These are phyloP conservation scores for Boletellus ananas DNA, from an alignment of 768 basidiomycete genomes.

Conservation along the genomic window DNA sequence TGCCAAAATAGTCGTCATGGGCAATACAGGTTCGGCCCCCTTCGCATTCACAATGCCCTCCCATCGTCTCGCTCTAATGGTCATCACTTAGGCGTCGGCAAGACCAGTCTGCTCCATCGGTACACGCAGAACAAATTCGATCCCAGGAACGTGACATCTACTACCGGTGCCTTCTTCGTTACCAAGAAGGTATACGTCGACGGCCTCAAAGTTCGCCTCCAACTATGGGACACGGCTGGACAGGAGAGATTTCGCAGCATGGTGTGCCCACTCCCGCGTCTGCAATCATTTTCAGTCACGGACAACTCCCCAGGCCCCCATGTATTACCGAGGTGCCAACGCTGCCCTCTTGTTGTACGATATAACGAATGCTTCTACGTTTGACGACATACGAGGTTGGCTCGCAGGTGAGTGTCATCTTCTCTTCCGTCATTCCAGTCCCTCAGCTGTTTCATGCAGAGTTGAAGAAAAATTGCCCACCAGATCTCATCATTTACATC, in stretches of 20 bases:
- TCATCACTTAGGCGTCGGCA: constrained; percentile 68
- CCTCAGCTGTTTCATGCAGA: constrained; percentile 42
- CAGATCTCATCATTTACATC: constrained; percentile 90
- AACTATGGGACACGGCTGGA: constrained; percentile 92
- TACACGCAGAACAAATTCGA: constrained; percentile 91
- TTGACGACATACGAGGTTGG: constrained; percentile 91
- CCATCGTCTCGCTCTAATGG: constrained; percentile 17
- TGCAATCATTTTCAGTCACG: constrained; percentile 15
- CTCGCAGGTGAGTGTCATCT: constrained; percentile 61
- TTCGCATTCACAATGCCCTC: constrained; percentile 10
- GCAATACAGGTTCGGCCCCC: constrained; percentile 55
- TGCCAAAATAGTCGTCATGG: constrained; percentile 95
- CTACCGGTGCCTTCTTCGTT: constrained; percentile 91
- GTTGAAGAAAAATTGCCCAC: constrained; percentile 83
- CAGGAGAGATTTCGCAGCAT: constrained; percentile 92
- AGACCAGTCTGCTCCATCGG: constrained; percentile 85
- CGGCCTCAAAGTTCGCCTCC: constrained; percentile 80
- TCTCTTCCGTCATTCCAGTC: neutral
- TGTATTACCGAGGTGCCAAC: constrained; percentile 96
- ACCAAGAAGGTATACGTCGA: constrained; percentile 88
- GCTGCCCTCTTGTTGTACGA: constrained; percentile 94
- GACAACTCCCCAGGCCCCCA: constrained; percentile 63
- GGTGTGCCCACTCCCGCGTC: constrained; percentile 42
- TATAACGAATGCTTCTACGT: constrained; percentile 84
- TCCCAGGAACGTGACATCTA: constrained; percentile 83